These are phyloP conservation scores for Trichoderma sp. DNA, from an alignment of 2,329 filamentous ascomycete genomes.

Conservation along the genomic window DNA sequence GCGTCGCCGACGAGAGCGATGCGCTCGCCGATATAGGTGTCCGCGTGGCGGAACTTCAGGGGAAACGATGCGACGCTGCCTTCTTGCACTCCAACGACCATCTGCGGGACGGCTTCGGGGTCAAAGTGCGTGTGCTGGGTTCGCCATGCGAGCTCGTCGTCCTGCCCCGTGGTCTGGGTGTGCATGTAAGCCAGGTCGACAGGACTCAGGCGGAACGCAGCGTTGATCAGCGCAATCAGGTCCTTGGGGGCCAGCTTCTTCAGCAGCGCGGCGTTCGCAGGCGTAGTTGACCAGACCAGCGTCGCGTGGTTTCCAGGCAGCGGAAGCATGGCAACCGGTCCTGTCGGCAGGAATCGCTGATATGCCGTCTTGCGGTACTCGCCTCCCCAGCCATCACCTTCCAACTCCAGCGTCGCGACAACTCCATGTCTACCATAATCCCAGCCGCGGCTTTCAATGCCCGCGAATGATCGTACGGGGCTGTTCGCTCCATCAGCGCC, in stretches of 20 bases:
- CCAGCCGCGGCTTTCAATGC: conserved; percentile 85
- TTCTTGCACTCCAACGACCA: conserved; percentile 71
- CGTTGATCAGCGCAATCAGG: conserved; percentile 87
- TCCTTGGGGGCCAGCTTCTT: conserved; percentile 73
- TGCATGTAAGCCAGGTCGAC: conserved; percentile 85
- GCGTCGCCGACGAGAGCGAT: conserved; percentile 91
- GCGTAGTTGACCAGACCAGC: conserved; percentile 92
- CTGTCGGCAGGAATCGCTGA: conserved; percentile 91
- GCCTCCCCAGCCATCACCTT: conserved; percentile 59
- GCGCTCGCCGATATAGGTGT: conserved; percentile 88
- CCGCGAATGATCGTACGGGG: conserved; percentile 86
- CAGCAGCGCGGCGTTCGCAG: conserved; percentile 73
- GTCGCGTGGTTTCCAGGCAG: conserved; percentile 81
- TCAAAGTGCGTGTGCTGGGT: conserved; percentile 66
- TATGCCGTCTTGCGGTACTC: conserved; percentile 74
- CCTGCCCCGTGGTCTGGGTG: conserved; percentile 59
- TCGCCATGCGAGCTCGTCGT: conserved; percentile 83
- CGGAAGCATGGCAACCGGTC: conserved; percentile 88
- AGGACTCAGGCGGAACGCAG: conserved; percentile 80
- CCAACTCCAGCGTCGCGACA: conserved; percentile 81
- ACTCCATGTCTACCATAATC: conserved; percentile 90
- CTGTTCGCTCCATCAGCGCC: conserved; percentile 95
- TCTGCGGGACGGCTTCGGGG: conserved; percentile 62
- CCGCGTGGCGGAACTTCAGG: conserved; percentile 87
- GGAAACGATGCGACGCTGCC: conserved; percentile 87